Conservation (phyloP, 805 yeast species). For the Zygoascus biomembranicola region DNA sequence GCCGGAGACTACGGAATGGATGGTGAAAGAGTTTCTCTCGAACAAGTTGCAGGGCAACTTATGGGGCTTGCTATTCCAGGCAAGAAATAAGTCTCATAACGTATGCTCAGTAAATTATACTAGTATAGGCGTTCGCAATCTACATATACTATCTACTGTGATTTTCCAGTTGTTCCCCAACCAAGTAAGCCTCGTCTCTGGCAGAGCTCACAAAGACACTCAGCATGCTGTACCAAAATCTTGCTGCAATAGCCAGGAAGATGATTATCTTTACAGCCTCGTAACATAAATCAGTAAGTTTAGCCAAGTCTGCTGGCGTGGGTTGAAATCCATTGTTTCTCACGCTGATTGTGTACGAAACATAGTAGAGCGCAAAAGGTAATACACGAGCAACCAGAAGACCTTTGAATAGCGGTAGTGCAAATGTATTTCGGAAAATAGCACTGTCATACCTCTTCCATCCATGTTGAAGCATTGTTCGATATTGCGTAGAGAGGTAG, state of each 20-base stretch:
- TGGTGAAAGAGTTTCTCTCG: neutral
- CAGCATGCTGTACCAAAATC: neutral
- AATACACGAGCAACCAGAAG: neutral
- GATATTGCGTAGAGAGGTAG: constrained; percentile 8
- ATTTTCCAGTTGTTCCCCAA: constrained; percentile 29
- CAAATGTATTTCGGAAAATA: neutral
- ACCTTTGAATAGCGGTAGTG: neutral
- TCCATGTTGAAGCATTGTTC: constrained; percentile 10
- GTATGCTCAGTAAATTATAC: too few relatives aligned
- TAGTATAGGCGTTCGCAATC: neutral
- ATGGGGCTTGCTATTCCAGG: neutral
- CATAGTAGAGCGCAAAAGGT: neutral
- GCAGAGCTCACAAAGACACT: constrained; percentile 8
- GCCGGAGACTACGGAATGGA: neutral
- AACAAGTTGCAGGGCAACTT: neutral
- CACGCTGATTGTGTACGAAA: neutral
- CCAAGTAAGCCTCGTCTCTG: constrained; percentile 27
- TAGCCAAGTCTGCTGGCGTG: neutral
- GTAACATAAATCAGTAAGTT: neutral
- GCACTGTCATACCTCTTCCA: constrained; percentile 8
- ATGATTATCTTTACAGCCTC: neutral
- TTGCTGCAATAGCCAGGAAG: neutral
- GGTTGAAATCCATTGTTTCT: neutral
- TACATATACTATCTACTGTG: neutral
- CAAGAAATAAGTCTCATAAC: neutral